These are phyloP conservation scores for Ceratocystis alfenasii DNA, from an alignment of 2,329 filamentous ascomycete species.

Conservation along the genomic window DNA sequence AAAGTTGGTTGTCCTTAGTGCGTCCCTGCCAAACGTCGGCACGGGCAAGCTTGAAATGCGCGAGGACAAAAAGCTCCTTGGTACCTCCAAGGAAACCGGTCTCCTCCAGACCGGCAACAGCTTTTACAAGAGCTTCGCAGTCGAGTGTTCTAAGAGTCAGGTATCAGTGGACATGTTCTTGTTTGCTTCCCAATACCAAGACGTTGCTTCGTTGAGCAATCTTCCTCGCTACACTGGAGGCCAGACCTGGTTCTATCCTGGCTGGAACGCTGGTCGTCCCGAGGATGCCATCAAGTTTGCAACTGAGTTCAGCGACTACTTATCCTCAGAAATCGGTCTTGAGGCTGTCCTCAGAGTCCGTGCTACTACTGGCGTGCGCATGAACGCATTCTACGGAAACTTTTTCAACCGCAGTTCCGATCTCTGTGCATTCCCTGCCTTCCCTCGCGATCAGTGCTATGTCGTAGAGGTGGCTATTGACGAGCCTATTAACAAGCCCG, in stretches of 20 bases:
- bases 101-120: conserved; percentile 85
- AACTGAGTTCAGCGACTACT: conserved; percentile 87
- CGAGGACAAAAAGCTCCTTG: conserved; percentile 90
- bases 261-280: conserved; percentile 85
- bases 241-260: conserved; percentile 97
- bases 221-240: conserved; percentile 91
- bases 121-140: conserved; percentile 98
- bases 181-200: conserved; percentile 91
- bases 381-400: conserved; percentile 98
- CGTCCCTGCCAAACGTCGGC: conserved; percentile 80
- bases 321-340: conserved; percentile 91
- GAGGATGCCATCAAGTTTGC: conserved; percentile 98
- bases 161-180: conserved; percentile 98
- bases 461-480: conserved; percentile 98
- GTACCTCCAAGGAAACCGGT: conserved; percentile 80
- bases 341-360: conserved; percentile 93
- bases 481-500: conserved; percentile 80
- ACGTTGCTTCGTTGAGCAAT: conserved; percentile 92
- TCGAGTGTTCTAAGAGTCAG: conserved; percentile 97
- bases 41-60: conserved; percentile 83
- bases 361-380: conserved; percentile 84
- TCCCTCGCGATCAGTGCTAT: conserved; percentile 93
- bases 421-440: conserved; percentile 93
- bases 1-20: conserved; percentile 84
- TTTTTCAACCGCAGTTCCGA: conserved; percentile 99